Evolutionary conservation across 2,329 filamentous ascomycete genomes (phyloP).

Genomic region (Aureobasidium sp.): DNA sequence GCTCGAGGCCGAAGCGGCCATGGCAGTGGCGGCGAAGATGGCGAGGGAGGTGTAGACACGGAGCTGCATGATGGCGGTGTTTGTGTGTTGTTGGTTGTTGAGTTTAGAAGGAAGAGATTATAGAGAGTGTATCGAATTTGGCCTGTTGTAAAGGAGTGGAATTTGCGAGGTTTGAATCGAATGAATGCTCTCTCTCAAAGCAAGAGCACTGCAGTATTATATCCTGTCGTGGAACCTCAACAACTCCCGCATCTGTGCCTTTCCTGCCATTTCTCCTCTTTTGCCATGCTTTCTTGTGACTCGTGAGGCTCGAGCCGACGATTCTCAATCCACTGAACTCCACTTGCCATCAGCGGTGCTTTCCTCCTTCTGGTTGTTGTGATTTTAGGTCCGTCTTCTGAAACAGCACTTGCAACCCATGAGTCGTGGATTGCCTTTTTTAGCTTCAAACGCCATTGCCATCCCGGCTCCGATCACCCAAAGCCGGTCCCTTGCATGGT

Average conservation of each 20-base stretch:
- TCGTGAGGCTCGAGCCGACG: neutral
- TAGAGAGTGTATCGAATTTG: neutral
- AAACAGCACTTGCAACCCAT: neutral
- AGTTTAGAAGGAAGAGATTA: neutral
- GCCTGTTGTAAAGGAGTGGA: neutral
- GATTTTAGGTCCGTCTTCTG: neutral
- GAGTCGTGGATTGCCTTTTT: neutral
- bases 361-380: neutral
- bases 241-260: neutral
- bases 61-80: slow-evolving; percentile 13
- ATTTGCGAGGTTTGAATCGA: neutral
- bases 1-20: neutral
- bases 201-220: neutral
- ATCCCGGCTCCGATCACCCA: neutral
- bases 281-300: neutral
- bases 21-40: slow-evolving; percentile 11
- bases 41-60: slow-evolving; percentile 10
- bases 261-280: neutral
- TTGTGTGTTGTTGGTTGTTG: neutral
- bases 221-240: slow-evolving; percentile 6
- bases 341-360: neutral
- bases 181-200: neutral
- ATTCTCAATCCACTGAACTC: neutral
- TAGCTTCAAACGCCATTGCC: neutral
- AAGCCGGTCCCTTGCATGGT: neutral